Evolutionary conservation across 805 yeast genomes (phyloP).

Genomic region (Hermanozyma aechmeae): DNA sequence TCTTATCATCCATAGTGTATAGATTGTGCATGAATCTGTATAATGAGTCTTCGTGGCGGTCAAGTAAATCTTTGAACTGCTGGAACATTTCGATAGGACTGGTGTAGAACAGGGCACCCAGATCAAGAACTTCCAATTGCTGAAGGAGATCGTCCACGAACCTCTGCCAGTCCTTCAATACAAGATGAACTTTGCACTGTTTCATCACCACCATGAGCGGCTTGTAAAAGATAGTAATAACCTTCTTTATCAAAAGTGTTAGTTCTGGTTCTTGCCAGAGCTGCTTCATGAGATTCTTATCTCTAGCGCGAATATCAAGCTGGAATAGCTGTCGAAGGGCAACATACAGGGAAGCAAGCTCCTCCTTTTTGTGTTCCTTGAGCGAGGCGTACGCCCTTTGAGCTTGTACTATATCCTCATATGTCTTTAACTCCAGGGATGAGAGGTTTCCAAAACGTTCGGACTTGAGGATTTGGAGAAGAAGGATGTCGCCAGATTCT

Average conservation of each 20-base stretch:
- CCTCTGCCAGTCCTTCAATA: slow-evolving; percentile 36
- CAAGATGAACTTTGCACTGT: slow-evolving; percentile 55
- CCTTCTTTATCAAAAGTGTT: slow-evolving; percentile 62
- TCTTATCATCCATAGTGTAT: slow-evolving; percentile 66
- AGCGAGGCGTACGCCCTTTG: slow-evolving; percentile 12
- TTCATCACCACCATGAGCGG: slow-evolving; percentile 65
- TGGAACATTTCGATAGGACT: slow-evolving; percentile 55
- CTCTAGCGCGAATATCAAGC: slow-evolving; percentile 57
- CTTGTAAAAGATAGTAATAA: slow-evolving; percentile 63
- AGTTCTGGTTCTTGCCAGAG: slow-evolving; percentile 83
- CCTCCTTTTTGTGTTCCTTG: slow-evolving; percentile 5
- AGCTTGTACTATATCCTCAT: slow-evolving; percentile 9
- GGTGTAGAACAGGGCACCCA: slow-evolving; percentile 38
- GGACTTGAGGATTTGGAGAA: neutral
- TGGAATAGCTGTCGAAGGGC: slow-evolving; percentile 55
- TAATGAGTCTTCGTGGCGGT: slow-evolving; percentile 62
- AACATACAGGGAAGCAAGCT: slow-evolving; percentile 31
- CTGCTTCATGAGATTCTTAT: slow-evolving; percentile 64
- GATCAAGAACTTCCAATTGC: slow-evolving; percentile 55
- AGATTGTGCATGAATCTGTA: slow-evolving; percentile 73
- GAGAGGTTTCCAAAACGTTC: slow-evolving; percentile 1
- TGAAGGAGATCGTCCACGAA: slow-evolving; percentile 36
- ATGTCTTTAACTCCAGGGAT: too few species aligned
- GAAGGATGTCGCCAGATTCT: neutral
- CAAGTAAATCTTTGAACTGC: slow-evolving; percentile 54